Evolutionary conservation across 208 protist species (phyloP), one percentile per base, ranked within the genome.

Genomic region (Naegleria lovaniensis): DNA sequence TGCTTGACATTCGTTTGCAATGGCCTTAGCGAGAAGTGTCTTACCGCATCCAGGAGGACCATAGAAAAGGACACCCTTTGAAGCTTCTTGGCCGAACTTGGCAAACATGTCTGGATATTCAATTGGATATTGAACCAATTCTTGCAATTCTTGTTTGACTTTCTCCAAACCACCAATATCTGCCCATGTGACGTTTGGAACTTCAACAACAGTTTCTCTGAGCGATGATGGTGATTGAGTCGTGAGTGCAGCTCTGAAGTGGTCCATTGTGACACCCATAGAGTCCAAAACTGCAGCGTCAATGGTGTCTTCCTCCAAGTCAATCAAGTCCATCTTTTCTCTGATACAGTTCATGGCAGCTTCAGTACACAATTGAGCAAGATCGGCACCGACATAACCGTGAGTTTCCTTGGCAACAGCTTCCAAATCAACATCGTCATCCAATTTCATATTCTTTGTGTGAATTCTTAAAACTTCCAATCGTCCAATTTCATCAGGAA

Each of bases 361-460:
- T 95, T 99, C 99, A 22, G 98, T 99, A 94, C 98, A 99, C 29
- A 99, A 97, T 90, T 98, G 96, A 40, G 99, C 99, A 90, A 99
- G 90, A 96, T 99, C 99, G 22, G 99, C 98, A 90, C 99, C 99
- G 33, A 99, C 99, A 91, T 98, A 99, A 92, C 99, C 99, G 94
- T 99, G 98, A 89, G 98, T 98, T 86, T 98, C 96, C 92, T 97
- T 97, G n/a, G 96, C 95, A 91, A 99, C 95, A 93, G 96, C 95
- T 93, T 99, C 98, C 0, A 99, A 94, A 93, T 99, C 98, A 15
- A 99, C 99, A 90, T 99, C 96, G n/a, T 97, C 96, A 88, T 96
- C 94, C 25, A 99, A 95, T 95, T 99, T 99, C 99, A 99, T 99
- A 95, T 99, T 99, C 93, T 99, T 99, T 15, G 99, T 99, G 95